A percentile compares a stretch with the other conserved stretches of the same genome.
phyloP scores from a whole-genome alignment of 805 yeast species.

The Lipomyces starkeyi region DNA sequence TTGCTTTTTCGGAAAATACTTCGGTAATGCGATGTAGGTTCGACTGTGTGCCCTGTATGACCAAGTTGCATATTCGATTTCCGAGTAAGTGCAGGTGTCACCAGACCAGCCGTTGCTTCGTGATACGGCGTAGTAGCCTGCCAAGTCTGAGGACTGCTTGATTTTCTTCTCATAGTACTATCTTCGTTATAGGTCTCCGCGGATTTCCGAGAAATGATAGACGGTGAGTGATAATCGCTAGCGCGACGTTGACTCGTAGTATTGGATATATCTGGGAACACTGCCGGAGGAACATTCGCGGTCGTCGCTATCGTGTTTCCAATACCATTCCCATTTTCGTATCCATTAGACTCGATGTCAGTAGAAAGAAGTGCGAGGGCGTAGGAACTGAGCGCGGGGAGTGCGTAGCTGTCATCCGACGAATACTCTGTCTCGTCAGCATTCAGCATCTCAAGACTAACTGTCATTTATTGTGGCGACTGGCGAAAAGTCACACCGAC shows the following conservation, averaged over 20 bases:
- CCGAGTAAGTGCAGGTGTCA: constrained; percentile 31
- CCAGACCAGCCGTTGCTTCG: constrained; percentile 6
- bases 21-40: constrained; percentile 39
- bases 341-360: constrained; percentile 24
- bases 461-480: neutral
- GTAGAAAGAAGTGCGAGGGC: constrained; percentile 58
- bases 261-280: constrained; percentile 38
- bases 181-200: constrained; percentile 9
- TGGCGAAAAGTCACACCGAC: neutral
- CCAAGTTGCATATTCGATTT: constrained; percentile 37
- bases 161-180: constrained; percentile 35
- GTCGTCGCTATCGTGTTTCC: constrained; percentile 4
- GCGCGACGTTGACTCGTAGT: neutral
- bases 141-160: neutral
- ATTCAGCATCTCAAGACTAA: constrained; percentile 9
- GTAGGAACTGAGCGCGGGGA: constrained; percentile 66
- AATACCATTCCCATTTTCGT: neutral
- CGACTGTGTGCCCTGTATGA: constrained; percentile 36
- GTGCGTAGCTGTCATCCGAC: constrained; percentile 57
- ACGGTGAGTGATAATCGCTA: constrained; percentile 1
- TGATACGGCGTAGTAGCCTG: constrained; percentile 34
- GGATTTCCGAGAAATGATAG: constrained; percentile 16
- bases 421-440: constrained; percentile 27
- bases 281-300: constrained; percentile 27
- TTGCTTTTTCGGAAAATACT: constrained; percentile 45